Evolutionary conservation across 2,329 filamentous ascomycete genomes (phyloP).

Genomic region (Apiospora arundinis): DNA sequence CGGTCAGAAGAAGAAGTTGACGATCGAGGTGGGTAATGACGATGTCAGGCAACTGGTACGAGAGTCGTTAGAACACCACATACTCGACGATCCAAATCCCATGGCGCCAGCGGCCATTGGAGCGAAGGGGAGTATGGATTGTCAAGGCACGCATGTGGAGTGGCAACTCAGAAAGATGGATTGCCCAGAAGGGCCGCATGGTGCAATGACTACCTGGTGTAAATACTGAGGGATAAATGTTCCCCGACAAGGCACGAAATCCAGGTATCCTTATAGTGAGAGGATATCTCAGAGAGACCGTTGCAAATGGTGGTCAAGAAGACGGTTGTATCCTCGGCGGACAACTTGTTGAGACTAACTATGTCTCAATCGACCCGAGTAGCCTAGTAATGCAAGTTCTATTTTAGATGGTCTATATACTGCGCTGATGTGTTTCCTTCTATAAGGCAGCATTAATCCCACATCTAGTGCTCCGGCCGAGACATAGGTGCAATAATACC

Average conservation of each 20-base stretch:
- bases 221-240: neutral
- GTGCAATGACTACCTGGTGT: neutral
- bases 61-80: neutral
- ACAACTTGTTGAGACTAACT: neutral
- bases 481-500: conserved; percentile 88
- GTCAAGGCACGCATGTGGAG: neutral
- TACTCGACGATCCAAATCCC: too few species aligned
- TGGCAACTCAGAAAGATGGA: neutral
- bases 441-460: neutral
- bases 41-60: neutral
- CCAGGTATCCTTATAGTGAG: neutral
- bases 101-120: neutral
- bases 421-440: neutral
- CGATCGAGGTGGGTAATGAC: neutral
- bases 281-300: neutral
- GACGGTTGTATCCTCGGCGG: neutral
- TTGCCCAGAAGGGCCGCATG: neutral
- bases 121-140: neutral
- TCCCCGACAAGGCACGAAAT: too few species aligned
- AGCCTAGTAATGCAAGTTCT: neutral
- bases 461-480: conserved; percentile 62
- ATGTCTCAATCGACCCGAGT: neutral
- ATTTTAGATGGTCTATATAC: conserved; percentile 7
- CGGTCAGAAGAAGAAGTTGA: neutral
- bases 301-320: too few species aligned